Evolutionary conservation across 352 stramenopile species (phyloP).

Genomic region (Saprolegnia parasitica): DNA sequence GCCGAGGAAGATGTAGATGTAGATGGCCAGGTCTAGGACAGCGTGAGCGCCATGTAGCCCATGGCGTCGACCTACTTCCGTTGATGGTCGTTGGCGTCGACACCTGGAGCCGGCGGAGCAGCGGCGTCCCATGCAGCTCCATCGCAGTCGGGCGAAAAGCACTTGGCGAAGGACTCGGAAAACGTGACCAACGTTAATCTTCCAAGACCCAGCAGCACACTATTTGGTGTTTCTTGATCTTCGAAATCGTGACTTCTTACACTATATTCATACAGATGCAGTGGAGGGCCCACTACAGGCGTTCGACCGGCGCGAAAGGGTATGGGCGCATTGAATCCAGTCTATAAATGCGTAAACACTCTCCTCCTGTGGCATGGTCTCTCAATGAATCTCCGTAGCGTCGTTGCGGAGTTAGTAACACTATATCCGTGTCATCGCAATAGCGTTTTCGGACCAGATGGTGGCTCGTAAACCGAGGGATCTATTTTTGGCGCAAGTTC

Average conservation of each 20-base stretch:
- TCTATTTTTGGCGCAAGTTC: not conserved
- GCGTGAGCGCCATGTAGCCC: not conserved
- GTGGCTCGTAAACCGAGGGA: not conserved
- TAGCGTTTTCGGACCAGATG: no score
- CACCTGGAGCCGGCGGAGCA: not conserved
- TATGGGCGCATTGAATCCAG: no score
- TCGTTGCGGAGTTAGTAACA: not conserved
- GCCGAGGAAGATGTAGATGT: conserved; percentile 72
- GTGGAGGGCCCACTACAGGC: not conserved
- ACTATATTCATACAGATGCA: not conserved
- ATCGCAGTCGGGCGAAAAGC: not conserved
- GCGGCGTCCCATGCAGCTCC: not conserved
- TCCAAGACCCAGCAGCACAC: not conserved
- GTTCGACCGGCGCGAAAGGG: no score
- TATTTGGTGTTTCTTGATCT: not conserved
- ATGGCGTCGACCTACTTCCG: not conserved
- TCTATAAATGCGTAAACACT: no score
- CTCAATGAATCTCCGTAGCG: not conserved
- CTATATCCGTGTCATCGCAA: not conserved
- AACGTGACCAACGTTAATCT: conserved; percentile 3
- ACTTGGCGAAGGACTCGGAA: not conserved
- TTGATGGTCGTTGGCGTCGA: not conserved
- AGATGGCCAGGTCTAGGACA: conserved; percentile 31
- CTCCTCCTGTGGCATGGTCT: no score
- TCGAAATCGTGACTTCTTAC: not conserved